Evolutionary conservation across 305 asterid genomes (phyloP), one percentile per base, ranked within the genome.

Genomic region (Plantago coronopus): DNA sequence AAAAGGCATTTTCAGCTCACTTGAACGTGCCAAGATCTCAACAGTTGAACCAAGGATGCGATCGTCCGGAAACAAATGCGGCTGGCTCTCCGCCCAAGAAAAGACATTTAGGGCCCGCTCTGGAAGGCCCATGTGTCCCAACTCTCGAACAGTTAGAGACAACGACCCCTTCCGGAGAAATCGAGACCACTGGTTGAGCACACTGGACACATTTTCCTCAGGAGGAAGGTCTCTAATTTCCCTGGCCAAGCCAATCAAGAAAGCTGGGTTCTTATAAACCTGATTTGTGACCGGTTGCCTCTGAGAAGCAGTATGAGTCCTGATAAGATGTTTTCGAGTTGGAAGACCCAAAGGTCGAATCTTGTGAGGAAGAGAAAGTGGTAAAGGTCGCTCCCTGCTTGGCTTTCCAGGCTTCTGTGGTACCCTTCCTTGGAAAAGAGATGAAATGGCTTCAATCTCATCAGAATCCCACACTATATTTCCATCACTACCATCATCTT

Each of bases 131-230:
- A 93, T 81, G 57, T 89, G 95, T 23, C 98, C 97, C 71, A 93
- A 65, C 73, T 93, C 98, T 6, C 94, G 76, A 67, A 93, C 63
- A 8, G 96, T 89, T 50, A 93, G 54, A 0, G 97, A 93, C 51
- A 93, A 67, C 1, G 98, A 86, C 49, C 98, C 98, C 70, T 89
- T 93, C 7, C 94, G 82, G 1, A 93, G 87, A 81, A 86, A 89
- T 17, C 67, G 83, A 61, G 83, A 69, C 93, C 95, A 89, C 50
- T 72, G 78, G 65, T 75, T 62, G 54, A 93, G 95, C 59, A 93
- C 85, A 48, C 27, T 44, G 27, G 96, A 84, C 54, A 89, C 96
- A 68, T 75, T 50, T 40, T 77, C 87, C 57, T 80, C 82, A 0
- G 60, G 62, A 34, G 85, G 79, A 27, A 89, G 95, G 72, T 50